Conservation (phyloP, 345 rosid species). For the Rhodamnia argentea region DNA sequence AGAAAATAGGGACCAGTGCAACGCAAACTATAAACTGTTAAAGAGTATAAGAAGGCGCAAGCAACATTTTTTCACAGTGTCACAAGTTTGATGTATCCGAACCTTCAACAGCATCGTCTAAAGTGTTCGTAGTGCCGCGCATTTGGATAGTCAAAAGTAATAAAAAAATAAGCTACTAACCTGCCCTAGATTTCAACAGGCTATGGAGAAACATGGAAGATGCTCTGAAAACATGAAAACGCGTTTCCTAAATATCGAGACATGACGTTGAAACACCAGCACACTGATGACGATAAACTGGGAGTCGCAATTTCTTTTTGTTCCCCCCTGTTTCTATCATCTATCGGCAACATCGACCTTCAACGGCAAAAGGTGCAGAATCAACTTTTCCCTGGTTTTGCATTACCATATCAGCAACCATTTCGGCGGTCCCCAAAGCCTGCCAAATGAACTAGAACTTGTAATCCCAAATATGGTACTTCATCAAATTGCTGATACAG, state of each 20-base stretch:
- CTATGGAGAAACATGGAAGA: too few relatives aligned
- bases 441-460: constrained; percentile 8
- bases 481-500: background rate
- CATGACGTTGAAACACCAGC: background rate
- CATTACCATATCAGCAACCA: constrained; percentile 68
- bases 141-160: background rate
- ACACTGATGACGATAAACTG: background rate
- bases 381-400: constrained; percentile 42
- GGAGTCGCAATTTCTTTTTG: background rate
- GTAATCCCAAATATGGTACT: background rate
- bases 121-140: background rate
- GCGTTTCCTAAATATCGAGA: too few relatives aligned
- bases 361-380: constrained; percentile 38
- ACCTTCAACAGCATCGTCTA: background rate
- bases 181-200: too few relatives aligned
- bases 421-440: constrained; percentile 91
- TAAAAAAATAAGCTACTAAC: background rate
- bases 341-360: constrained; percentile 27
- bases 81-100: background rate
- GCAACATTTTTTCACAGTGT: background rate
- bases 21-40: too few relatives aligned
- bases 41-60: background rate
- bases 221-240: background rate
- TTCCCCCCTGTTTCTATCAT: background rate
- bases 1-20: background rate